Base-by-base conservation (phyloP, 148 eudicot species). In the Drosera capensis region DNA sequence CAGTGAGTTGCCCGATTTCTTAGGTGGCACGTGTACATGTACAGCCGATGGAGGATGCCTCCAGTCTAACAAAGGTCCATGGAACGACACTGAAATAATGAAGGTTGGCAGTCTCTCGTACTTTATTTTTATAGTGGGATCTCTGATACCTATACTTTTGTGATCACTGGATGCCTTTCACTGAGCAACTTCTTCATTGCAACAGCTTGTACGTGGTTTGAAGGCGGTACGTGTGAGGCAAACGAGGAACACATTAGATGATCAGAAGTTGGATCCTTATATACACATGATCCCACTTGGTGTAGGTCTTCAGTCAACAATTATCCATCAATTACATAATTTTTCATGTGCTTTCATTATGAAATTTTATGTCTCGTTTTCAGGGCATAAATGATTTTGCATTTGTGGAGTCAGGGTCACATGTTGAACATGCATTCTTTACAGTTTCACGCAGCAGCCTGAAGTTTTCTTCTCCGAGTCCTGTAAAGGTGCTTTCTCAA, bases 1-100 rank as follows among this genome's bases (percentile, higher is more conserved):
- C 72, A 82, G 94, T 58, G 82, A 82, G 61, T 61, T 82, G 64
- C 94, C 94, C 20, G 77, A 74, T 43, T 82, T 82, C 60, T 43
- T 82, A 45, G 86, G 86, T 45, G 93, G 94, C 30, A 59, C 84
- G 17, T 80, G 90, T 63, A 36, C 77, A 3, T 82, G 93, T 63
- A 29, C 71, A 48, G 55, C 24, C 22, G 77, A 74, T 41, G 86
- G 86, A 25, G 86, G 86, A 9, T 82, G 86, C 63, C 75, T 82
- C 37, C 63, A 68, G 57, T 78, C 82, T 52, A 65, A 70, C 46
- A 72, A 48, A 60, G 94, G 86, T 46, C 94, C 94, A 25, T 82
- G 94, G 94, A 74, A 65, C 40, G 79, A 72, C 54, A 82, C 82
- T 23, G 68, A 70, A 40, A 65, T 78, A 47, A 71, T 78, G 69